Conservation (phyloP, 148 eudicot species). For the Rhododendron mucronatum region DNA sequence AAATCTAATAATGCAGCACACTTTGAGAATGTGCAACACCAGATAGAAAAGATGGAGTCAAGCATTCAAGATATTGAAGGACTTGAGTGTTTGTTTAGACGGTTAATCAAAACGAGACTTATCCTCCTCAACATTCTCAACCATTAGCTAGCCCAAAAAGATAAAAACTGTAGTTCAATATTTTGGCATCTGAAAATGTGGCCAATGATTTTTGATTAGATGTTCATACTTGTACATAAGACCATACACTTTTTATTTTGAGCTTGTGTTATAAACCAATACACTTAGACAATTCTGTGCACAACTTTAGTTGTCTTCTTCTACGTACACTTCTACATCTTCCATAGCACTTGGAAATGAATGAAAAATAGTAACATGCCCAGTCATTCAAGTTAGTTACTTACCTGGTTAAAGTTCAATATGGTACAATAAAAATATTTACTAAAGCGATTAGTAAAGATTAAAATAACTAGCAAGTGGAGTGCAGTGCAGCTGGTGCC, state of each 20-base stretch:
- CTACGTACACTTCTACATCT: neutral
- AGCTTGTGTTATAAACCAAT: neutral
- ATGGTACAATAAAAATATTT: no score
- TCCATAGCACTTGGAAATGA: neutral
- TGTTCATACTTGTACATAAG: neutral
- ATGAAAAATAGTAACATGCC: no score
- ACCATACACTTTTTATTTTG: no score
- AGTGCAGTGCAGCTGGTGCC: no score
- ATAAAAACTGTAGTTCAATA: neutral
- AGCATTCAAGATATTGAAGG: slow-evolving; percentile 31
- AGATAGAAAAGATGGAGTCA: slow-evolving; percentile 23
- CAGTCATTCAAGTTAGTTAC: no score
- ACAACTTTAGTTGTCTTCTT: neutral
- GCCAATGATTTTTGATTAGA: neutral
- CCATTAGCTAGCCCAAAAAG: slow-evolving; percentile 11
- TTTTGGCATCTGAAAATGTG: neutral
- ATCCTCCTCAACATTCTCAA: slow-evolving; percentile 18
- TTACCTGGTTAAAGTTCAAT: no score
- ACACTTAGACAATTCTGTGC: neutral
- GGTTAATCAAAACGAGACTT: slow-evolving; percentile 35
- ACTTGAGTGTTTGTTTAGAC: slow-evolving; percentile 33
- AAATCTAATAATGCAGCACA: neutral
- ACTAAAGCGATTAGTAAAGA: no score
- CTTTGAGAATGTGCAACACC: slow-evolving; percentile 8
- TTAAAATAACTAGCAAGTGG: no score